phyloP scores from a whole-genome alignment of 169 alveolate species.

The Plasmodium malariae region DNA sequence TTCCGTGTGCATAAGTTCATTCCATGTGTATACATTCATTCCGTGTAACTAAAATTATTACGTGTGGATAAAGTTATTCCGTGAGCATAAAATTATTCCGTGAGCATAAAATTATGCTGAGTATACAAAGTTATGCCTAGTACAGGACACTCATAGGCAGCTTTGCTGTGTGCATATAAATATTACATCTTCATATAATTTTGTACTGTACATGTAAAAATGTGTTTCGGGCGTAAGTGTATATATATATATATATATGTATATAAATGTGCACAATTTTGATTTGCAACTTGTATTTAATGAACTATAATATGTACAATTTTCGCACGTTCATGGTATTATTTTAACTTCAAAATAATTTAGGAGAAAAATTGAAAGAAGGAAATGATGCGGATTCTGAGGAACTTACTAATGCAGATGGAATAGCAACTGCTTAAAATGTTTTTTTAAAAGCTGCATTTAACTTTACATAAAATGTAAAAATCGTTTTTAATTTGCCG shows the following conservation, averaged over 20 bases:
- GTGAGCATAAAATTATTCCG: no score
- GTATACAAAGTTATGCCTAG: no score
- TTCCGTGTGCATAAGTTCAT: neutral
- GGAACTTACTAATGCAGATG: constrained; percentile 28
- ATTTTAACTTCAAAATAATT: no score
- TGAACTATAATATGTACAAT: neutral
- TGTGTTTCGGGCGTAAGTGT: neutral
- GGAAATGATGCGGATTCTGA: constrained; percentile 39
- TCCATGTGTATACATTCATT: neutral
- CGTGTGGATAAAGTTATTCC: no score
- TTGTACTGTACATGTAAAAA: no score
- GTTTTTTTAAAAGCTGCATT: neutral
- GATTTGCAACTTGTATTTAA: neutral
- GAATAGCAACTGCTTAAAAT: constrained; percentile 11
- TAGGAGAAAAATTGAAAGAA: constrained; percentile 12
- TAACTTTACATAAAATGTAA: neutral
- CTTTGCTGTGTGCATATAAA: no score
- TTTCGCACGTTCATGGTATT: neutral
- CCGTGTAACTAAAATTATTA: no score
- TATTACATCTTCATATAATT: no score
- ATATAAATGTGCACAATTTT: neutral
- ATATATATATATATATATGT: neutral
- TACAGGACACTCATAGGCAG: no score
- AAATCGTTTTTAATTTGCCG: neutral
- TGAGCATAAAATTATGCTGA: no score